Evolutionary conservation across 2,329 filamentous ascomycete species (phyloP).

Genomic region (Apiospora pterosperma): DNA sequence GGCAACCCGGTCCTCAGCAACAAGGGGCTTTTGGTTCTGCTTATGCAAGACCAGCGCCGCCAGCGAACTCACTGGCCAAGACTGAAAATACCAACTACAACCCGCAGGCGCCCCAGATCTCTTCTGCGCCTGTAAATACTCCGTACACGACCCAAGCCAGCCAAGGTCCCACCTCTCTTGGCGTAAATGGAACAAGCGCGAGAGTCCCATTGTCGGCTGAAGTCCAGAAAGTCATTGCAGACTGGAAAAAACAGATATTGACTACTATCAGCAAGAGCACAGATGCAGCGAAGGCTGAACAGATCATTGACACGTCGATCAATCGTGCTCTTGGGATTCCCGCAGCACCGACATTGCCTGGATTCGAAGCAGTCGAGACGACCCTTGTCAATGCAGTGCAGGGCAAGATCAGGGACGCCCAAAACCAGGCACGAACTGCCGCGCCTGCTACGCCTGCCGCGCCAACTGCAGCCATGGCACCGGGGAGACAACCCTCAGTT

Average conservation of each 20-base stretch:
- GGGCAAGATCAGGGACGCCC: constrained; percentile 27
- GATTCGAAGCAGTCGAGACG: constrained; percentile 24
- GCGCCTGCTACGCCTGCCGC: background rate
- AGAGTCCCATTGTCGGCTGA: constrained; percentile 20
- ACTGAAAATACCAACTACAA: constrained; percentile 15
- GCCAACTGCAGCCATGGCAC: constrained; percentile 6
- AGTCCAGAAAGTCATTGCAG: constrained; percentile 24
- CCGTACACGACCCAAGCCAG: constrained; percentile 8
- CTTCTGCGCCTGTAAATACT: constrained; percentile 12
- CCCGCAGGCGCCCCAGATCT: constrained; percentile 15
- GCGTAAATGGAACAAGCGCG: constrained; percentile 8
- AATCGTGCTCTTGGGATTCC: constrained; percentile 24
- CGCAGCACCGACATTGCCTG: constrained; percentile 19
- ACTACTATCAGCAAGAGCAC: constrained; percentile 23
- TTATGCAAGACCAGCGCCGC: constrained; percentile 26
- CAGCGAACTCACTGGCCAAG: constrained; percentile 20
- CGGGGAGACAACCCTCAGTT: constrained; percentile 15
- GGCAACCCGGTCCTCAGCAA: constrained; percentile 12
- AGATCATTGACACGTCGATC: constrained; percentile 27
- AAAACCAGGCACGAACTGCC: constrained; percentile 13
- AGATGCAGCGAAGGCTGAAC: constrained; percentile 23
- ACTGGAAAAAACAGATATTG: constrained; percentile 27
- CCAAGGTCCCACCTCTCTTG: constrained; percentile 7
- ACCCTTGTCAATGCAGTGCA: constrained; percentile 24
- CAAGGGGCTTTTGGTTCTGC: constrained; percentile 29